Evolutionary conservation across 2,329 filamentous ascomycete genomes (phyloP).

Genomic region (Exophiala sp.): DNA sequence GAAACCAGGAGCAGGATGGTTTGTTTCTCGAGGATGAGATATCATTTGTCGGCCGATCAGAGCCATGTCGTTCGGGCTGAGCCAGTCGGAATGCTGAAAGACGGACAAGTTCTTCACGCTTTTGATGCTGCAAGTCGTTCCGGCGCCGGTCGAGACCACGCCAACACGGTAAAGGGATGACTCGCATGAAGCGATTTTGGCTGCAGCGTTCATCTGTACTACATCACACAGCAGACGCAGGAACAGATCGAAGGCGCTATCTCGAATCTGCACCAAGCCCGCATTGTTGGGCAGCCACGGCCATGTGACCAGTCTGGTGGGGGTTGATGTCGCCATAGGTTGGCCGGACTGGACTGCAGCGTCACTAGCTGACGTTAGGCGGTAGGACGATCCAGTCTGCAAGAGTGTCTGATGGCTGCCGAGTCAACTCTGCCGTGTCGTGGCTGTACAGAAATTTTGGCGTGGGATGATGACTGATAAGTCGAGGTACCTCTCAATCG

Average conservation of each 20-base stretch:
- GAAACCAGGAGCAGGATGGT: neutral
- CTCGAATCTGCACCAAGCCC: neutral
- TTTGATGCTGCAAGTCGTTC: constrained; percentile 7
- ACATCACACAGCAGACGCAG: constrained; percentile 19
- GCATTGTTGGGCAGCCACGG: neutral
- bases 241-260: constrained; percentile 3
- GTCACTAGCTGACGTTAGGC: neutral
- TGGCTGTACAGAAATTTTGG: too few relatives aligned
- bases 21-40: neutral
- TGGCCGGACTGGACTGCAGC: neutral
- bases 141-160: constrained; percentile 2
- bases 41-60: constrained; percentile 14
- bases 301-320: constrained; percentile 16
- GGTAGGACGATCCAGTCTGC: neutral
- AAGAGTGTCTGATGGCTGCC: too few relatives aligned
- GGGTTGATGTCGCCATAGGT: neutral
- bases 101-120: neutral
- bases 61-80: constrained; percentile 5
- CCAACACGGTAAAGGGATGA: constrained; percentile 11
- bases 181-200: constrained; percentile 13
- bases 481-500: too few relatives aligned
- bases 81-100: constrained; percentile 10
- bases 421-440: too few relatives aligned
- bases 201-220: constrained; percentile 15
- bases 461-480: too few relatives aligned